A percentile compares a stretch with the other conserved stretches of the same genome.
phyloP scores from a whole-genome alignment of 2,329 filamentous ascomycete genomes.

The Onygena corvina region DNA sequence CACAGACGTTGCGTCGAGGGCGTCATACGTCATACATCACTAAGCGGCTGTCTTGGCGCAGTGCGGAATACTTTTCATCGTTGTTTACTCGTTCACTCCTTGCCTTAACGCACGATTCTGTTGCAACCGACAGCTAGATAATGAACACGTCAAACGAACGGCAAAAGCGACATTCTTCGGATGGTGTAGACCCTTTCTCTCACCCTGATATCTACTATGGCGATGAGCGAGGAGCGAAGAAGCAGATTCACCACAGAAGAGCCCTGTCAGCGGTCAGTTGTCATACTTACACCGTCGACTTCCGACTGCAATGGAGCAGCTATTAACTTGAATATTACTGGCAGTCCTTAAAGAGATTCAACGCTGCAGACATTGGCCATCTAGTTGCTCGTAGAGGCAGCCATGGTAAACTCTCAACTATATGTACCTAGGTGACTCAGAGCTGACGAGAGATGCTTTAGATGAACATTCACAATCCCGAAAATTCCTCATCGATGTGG shows the following conservation, averaged over 20 bases:
- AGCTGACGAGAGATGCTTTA: slow-evolving; percentile 25
- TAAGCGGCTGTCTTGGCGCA: not conserved
- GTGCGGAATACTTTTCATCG: too few relatives aligned
- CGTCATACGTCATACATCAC: not conserved
- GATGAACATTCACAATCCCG: slow-evolving; percentile 64
- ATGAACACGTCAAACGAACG: slow-evolving; percentile 12
- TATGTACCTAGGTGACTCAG: not conserved
- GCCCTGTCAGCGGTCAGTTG: slow-evolving; percentile 14
- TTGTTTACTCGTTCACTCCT: not conserved
- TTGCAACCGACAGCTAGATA: slow-evolving; percentile 1
- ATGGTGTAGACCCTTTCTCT: slow-evolving; percentile 45
- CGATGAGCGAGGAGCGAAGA: slow-evolving; percentile 33
- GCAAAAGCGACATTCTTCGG: slow-evolving; percentile 25
- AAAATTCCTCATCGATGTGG: slow-evolving; percentile 77
- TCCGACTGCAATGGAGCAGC: slow-evolving; percentile 7
- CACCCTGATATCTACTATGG: slow-evolving; percentile 50
- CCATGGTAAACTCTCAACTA: slow-evolving; percentile 28
- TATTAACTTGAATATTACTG: slow-evolving; percentile 6
- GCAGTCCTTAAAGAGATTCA: slow-evolving; percentile 29
- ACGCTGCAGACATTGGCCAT: slow-evolving; percentile 26
- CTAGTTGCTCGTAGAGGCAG: slow-evolving; percentile 33
- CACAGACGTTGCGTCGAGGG: not conserved
- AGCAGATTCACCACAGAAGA: slow-evolving; percentile 8
- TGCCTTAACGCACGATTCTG: not conserved
- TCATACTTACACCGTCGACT: not conserved